Evolutionary conservation across 208 protist genomes (phyloP), one percentile per base, ranked within the genome.

Genomic region (Leishmania lainsoni): DNA sequence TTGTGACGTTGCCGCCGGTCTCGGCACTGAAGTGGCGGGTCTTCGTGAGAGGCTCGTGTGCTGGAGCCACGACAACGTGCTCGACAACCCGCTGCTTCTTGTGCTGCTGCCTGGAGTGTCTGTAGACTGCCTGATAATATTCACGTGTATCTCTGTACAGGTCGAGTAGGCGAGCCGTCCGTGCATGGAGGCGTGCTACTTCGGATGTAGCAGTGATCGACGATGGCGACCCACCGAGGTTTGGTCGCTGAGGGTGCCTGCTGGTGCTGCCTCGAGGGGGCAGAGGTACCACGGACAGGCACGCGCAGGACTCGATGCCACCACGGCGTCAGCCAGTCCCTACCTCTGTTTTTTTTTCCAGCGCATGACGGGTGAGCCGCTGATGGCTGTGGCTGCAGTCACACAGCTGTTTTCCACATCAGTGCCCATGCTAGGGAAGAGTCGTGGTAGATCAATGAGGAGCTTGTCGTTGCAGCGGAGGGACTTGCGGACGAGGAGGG

Each of bases 401-500:
- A 39, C 35, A 39, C 35, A 39, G 35, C 0, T 39, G 35, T 39
- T 39, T 39, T 39, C 35, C 35, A 39, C 0, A 39, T 1, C 35
- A 39, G 35, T 0, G 35, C 35, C 35, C 35, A 39, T 39, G 48
- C 88, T 10, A 76, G 71, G 22, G 71, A 76, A 0, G 61, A 79
- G 39, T 35, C 88, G 69, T 58, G 58, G 1, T 42, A 72, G 4
- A 6, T 87, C 6, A 59, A 84, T n/a, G 61, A 65, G 22, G 71
- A 82, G 0, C 79, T 92, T 20, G 79, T 75, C 20, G 69, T 56
- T 9, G 72, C 78, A 6, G 79, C 81, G 51, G 71, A 81, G 3
- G 65, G 76, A 49, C 58, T 86, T 12, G 84, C 81, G 65, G 75
- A 79, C 45, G 86, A 77, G 54, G 86, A 92, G 70, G 79, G 77